phyloP scores from a whole-genome alignment of 2,329 filamentous ascomycete genomes.

The Capronia americana region DNA sequence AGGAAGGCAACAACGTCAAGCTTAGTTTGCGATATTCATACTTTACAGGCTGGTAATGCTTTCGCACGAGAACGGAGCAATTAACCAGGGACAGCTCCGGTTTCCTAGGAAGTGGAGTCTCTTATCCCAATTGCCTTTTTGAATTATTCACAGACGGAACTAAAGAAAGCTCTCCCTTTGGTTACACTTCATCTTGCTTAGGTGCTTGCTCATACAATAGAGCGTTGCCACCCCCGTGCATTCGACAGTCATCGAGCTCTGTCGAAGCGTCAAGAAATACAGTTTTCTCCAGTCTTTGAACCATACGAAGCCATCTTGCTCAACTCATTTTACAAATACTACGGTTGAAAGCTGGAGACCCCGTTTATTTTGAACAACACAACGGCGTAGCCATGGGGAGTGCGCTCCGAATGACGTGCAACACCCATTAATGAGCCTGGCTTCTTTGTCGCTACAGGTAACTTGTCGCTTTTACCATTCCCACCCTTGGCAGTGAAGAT shows the following conservation, averaged over 20 bases:
- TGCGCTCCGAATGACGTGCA: too few relatives aligned
- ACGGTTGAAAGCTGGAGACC: constrained; percentile 41
- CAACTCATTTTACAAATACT: constrained; percentile 41
- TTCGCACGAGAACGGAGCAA: neutral
- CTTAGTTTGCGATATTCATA: neutral
- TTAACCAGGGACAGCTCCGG: neutral
- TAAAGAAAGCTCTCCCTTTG: constrained; percentile 25
- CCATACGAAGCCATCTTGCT: constrained; percentile 42
- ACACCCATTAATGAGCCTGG: too few relatives aligned
- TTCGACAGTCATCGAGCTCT: constrained; percentile 33
- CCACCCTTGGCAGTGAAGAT: too few relatives aligned
- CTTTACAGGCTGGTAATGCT: neutral
- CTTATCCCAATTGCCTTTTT: neutral
- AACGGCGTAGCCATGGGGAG: too few relatives aligned
- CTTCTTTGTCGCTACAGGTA: too few relatives aligned
- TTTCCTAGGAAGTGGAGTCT: neutral
- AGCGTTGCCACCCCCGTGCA: constrained; percentile 6
- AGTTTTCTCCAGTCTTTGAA: constrained; percentile 40
- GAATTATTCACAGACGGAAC: constrained; percentile 11
- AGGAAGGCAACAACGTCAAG: constrained; percentile 2
- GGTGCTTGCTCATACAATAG: constrained; percentile 31
- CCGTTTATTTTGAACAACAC: too few relatives aligned
- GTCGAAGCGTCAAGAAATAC: constrained; percentile 36
- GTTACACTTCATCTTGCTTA: constrained; percentile 30
- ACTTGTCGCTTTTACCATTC: too few relatives aligned